Percentiles rank a stretch among this genome's conserved stretches.
phyloP scores from a whole-genome alignment of 1,284 basidiomycete genomes.

The Bjerkandera adusta region DNA sequence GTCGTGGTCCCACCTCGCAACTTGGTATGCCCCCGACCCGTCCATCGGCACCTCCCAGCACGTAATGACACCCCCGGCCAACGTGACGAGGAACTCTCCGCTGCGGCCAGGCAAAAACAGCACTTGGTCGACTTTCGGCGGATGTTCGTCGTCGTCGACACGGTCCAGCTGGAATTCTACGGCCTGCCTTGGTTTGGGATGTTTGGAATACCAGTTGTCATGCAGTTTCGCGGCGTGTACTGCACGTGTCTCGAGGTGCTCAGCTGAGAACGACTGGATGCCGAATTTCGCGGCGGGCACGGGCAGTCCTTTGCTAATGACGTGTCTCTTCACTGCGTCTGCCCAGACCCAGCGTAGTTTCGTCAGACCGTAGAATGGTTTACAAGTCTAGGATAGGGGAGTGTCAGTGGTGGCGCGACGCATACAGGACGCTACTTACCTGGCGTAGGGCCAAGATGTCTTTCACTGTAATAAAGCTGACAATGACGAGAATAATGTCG shows the following conservation, averaged over 20 bases:
- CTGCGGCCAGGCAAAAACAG: conserved; percentile 32
- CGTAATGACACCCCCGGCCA: conserved; percentile 23
- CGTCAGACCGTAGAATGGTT: conserved; percentile 30
- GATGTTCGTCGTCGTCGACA: conserved; percentile 15
- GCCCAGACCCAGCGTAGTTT: conserved; percentile 38
- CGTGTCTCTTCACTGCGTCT: conserved; percentile 33
- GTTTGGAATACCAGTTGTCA: conserved; percentile 34
- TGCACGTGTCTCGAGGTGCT: conserved; percentile 35
- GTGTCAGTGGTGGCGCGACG: conserved; percentile 2
- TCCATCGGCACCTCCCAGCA: conserved; percentile 39
- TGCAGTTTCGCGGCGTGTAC: conserved; percentile 36
- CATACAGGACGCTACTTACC: conserved; percentile 22
- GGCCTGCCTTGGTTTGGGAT: conserved; percentile 24
- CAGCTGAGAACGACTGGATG: conserved; percentile 29
- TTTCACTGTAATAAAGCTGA: conserved; percentile 31
- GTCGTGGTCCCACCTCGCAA: conserved; percentile 29
- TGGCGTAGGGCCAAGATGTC: conserved; percentile 35
- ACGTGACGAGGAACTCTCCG: conserved; percentile 33
- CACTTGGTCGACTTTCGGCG: conserved; percentile 27
- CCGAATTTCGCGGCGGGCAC: conserved; percentile 30
- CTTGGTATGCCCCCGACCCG: conserved; percentile 29
- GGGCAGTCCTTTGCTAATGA: conserved; percentile 32
- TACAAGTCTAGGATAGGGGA: conserved; percentile 28
- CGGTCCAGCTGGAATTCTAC: conserved; percentile 27
- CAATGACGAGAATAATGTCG: conserved; percentile 34